phyloP scores from a whole-genome alignment of 179 eudicot genomes.

The Carnegiea gigantea region DNA sequence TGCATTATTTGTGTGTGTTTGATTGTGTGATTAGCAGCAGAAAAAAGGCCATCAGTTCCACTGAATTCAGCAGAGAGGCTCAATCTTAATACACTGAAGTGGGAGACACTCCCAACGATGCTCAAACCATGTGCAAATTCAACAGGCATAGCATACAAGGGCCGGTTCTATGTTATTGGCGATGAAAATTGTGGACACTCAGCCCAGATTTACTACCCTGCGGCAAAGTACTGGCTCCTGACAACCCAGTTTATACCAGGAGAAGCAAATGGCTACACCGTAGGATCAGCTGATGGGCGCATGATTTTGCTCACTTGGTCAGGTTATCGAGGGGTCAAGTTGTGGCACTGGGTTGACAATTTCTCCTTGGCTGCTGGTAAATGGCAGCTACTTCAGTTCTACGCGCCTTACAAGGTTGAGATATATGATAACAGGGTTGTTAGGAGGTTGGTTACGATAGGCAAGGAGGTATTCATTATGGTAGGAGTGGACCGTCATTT shows the following conservation, averaged over 20 bases:
- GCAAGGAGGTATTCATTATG: neutral
- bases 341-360: neutral
- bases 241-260: neutral
- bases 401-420: neutral
- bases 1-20: too few species aligned
- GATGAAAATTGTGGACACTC: neutral
- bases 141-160: neutral
- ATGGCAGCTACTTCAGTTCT: neutral
- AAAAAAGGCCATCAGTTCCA: neutral
- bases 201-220: slow-evolving; percentile 4
- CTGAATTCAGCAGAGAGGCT: neutral
- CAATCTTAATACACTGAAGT: neutral
- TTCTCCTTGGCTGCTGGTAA: neutral
- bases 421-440: neutral
- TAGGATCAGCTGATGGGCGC: neutral
- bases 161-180: neutral
- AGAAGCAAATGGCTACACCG: slow-evolving; percentile 1
- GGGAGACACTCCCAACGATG: neutral
- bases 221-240: neutral
- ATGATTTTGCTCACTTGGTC: slow-evolving; percentile 9
- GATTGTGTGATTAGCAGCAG: neutral
- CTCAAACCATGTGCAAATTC: neutral
- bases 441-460: neutral
- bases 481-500: neutral
- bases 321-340: neutral